These are phyloP conservation scores for Tetracladium marchalianum DNA, from an alignment of 495 filamentous ascomycete species.

Conservation along the genomic window DNA sequence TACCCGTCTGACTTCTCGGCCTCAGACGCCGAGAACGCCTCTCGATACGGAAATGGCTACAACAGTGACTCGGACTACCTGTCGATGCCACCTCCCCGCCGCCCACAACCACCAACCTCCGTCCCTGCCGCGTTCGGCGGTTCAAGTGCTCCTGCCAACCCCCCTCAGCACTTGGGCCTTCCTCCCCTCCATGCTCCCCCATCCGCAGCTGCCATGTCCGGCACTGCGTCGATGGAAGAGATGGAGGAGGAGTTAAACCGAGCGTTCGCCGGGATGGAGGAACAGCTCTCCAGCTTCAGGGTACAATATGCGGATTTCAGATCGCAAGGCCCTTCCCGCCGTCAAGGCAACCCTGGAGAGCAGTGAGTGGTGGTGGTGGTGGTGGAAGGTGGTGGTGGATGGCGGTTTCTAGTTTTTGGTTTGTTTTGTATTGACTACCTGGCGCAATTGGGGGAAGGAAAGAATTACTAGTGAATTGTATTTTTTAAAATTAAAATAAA, in stretches of 20 bases:
- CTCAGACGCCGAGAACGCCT: slow-evolving; percentile 11
- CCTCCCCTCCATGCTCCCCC: slow-evolving; percentile 34
- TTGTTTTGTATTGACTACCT: neutral
- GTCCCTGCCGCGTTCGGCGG: neutral
- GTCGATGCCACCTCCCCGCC: slow-evolving; percentile 9
- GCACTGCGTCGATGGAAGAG: slow-evolving; percentile 36
- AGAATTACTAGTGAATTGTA: too few species aligned
- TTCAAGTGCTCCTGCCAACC: neutral
- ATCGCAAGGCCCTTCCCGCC: neutral
- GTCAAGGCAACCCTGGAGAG: neutral
- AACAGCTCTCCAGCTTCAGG: slow-evolving; percentile 27
- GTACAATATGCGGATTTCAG: slow-evolving; percentile 1
- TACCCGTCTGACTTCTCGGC: slow-evolving; percentile 17
- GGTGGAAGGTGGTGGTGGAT: too few species aligned
- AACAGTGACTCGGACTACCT: slow-evolving; percentile 8
- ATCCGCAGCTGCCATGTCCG: slow-evolving; percentile 38
- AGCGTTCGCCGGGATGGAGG: slow-evolving; percentile 37
- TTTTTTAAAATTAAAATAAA: too few species aligned
- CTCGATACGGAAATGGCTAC: neutral
- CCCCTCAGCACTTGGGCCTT: slow-evolving; percentile 4
- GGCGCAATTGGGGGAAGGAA: too few species aligned
- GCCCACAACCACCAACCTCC: neutral
- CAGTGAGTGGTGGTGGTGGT: neutral
- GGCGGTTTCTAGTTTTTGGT: neutral
- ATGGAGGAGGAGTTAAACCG: slow-evolving; percentile 45